Conservation (phyloP, 768 basidiomycete species). For the Porphyrellus cyaneotinctus region DNA sequence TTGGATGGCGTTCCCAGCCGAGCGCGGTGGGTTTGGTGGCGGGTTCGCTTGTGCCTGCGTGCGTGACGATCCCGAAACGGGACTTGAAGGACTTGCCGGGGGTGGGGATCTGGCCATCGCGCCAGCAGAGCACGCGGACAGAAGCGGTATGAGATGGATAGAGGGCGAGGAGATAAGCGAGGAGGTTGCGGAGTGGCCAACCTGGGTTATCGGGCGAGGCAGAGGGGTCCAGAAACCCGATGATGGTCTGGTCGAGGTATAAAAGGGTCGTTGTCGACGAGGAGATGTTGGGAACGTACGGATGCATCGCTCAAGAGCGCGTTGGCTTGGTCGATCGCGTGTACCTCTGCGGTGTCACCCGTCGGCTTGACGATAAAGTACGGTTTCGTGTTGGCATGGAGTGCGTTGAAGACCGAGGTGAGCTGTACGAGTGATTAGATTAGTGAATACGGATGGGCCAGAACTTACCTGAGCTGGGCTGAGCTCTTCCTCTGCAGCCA, state of each 20-base stretch:
- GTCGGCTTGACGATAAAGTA: slow-evolving; percentile 61
- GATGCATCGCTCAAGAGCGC: slow-evolving; percentile 52
- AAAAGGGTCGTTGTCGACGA: slow-evolving; percentile 18
- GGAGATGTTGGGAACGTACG: slow-evolving; percentile 32
- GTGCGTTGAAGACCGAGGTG: slow-evolving; percentile 46
- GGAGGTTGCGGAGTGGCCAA: slow-evolving; percentile 92
- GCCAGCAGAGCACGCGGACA: slow-evolving; percentile 72
- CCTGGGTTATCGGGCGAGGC: slow-evolving; percentile 70
- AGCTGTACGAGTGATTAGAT: slow-evolving; percentile 38
- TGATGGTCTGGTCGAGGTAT: slow-evolving; percentile 33
- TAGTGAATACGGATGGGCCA: not conserved
- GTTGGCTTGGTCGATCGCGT: slow-evolving; percentile 53
- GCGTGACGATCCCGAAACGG: slow-evolving; percentile 50
- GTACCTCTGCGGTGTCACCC: slow-evolving; percentile 38
- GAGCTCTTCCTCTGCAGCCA: slow-evolving; percentile 42
- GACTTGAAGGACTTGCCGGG: slow-evolving; percentile 52
- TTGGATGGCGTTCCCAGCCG: slow-evolving; percentile 92
- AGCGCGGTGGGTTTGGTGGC: slow-evolving; percentile 56
- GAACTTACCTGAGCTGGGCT: slow-evolving; percentile 37
- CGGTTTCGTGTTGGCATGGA: slow-evolving; percentile 40
- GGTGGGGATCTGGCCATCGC: slow-evolving; percentile 53
- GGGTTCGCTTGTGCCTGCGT: slow-evolving; percentile 15
- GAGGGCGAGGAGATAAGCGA: slow-evolving; percentile 68
- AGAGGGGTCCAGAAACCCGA: slow-evolving; percentile 85
- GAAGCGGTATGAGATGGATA: slow-evolving; percentile 47